Evolutionary conservation across 1,284 basidiomycete species (phyloP).

Genomic region (Phaffia rhodozyma): DNA sequence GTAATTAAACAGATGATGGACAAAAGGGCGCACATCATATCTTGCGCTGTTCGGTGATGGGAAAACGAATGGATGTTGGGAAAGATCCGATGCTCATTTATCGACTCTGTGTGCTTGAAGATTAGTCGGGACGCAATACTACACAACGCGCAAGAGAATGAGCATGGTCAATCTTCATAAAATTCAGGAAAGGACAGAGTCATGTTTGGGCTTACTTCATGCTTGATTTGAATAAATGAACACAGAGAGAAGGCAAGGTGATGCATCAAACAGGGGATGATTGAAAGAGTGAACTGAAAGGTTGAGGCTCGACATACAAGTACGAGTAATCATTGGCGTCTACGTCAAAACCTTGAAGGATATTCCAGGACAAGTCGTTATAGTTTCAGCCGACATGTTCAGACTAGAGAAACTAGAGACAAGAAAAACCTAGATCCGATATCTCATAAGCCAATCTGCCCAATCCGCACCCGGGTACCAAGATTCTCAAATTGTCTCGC

Average conservation of each 20-base stretch:
- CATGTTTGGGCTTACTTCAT: background rate
- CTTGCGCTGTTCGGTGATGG: too few species aligned
- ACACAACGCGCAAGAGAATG: background rate
- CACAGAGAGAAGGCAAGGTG: background rate
- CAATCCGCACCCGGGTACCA: constrained; percentile 22
- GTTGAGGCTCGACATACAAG: background rate
- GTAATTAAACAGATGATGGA: too few species aligned
- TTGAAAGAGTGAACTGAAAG: too few species aligned
- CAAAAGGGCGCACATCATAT: too few species aligned
- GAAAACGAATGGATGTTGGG: too few species aligned
- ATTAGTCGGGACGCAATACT: too few species aligned
- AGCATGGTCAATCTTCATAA: background rate
- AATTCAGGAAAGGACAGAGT: background rate
- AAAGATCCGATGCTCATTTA: too few species aligned
- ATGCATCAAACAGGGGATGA: background rate
- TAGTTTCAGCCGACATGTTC: background rate
- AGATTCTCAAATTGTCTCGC: constrained; percentile 1
- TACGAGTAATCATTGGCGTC: constrained; percentile 3
- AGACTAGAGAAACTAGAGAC: too few species aligned
- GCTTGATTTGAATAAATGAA: background rate
- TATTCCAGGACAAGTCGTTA: background rate
- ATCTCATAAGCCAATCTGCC: constrained; percentile 22
- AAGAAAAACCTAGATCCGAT: background rate
- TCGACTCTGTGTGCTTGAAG: too few species aligned
- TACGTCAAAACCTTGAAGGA: constrained; percentile 4